phyloP scores from a whole-genome alignment of 148 eudicot genomes.

The Vaccinium corymbosum region DNA sequence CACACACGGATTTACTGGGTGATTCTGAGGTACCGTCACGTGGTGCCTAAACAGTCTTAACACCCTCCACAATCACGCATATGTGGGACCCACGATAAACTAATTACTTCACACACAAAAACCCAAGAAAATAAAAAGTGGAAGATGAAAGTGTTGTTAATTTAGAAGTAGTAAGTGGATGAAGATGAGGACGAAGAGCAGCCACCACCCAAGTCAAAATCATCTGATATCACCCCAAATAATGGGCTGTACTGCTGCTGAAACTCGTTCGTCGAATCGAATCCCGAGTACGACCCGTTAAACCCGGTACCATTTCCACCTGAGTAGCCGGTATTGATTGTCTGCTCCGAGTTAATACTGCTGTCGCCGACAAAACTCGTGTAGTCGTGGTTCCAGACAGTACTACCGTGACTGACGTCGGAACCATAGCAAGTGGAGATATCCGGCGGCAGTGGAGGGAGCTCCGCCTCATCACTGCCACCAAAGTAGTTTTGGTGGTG shows the following conservation, averaged over 20 bases:
- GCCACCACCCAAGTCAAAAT: slow-evolving; percentile 4
- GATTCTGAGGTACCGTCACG: not conserved
- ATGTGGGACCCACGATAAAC: not conserved
- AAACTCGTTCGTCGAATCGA: not conserved
- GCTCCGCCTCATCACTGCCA: not conserved
- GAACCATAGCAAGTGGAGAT: slow-evolving; percentile 4
- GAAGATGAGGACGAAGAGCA: slow-evolving; percentile 17
- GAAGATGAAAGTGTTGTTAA: not conserved
- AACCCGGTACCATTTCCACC: not conserved
- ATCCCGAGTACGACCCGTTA: not conserved
- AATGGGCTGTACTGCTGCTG: slow-evolving; percentile 1
- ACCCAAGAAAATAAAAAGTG: not conserved
- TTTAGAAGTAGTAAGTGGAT: slow-evolving; percentile 12
- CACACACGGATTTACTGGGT: not conserved
- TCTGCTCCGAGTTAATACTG: not conserved
- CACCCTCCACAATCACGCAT: not conserved
- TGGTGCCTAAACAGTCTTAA: not conserved
- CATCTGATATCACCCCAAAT: not conserved
- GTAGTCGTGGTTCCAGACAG: slow-evolving; percentile 4
- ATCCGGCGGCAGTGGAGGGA: slow-evolving; percentile 25
- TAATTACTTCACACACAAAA: not conserved
- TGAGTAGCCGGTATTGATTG: not conserved
- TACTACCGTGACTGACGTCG: not conserved
- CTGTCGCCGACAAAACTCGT: too few relatives aligned
- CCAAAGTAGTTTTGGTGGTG: not conserved